Base-by-base conservation (phyloP, 176 grass and related monocot species). In the Dactylis glomerata region DNA sequence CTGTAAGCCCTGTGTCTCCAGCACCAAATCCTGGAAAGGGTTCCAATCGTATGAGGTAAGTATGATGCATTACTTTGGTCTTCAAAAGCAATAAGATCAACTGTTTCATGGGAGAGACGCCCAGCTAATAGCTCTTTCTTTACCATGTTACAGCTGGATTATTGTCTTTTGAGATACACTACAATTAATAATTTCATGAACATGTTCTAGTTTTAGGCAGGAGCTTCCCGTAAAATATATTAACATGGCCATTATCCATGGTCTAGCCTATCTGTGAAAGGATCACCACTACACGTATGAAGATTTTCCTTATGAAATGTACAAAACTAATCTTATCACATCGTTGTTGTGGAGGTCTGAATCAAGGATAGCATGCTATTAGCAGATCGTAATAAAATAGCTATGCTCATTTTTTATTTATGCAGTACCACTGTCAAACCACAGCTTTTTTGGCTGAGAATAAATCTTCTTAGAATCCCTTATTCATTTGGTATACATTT, bases 1-100 rank as follows among this genome's bases (percentile, higher is more conserved):
- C 85, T 86, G 56, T 73, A 78, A 76, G 47, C 55, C 79, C 55
- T 34, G 27, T 81, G 70, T 81, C 76, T 51, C 3, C 76, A 28
- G 52, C 76, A 45, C 30, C 80, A 80, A 88, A 79, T 26, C 68
- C 82, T 73, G 65, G 54, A 72, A 78, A 24, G 10, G 73, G 75
- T 72, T 80, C 64, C 19, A 90, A 89, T 51, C 42, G 5, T 51
- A 75, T 70, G 65, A 92, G 79, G 90, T 92, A 90, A 80, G 45
- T 33, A 63, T 78, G 24, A 16, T 47, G 4, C 62, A 34, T 82
- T 80, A 16, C 45, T 83, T 77, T 69, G 32, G 45, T 41, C 37
- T 23, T 50, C 69, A 67, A 45, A 72, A 45, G 27, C 68, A 75
- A 57, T 50, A 58, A 54, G 6, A 38, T 19, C 16, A 24, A 72